Conservation (phyloP, 163 green algal genomes). For the Volvox carteri region DNA sequence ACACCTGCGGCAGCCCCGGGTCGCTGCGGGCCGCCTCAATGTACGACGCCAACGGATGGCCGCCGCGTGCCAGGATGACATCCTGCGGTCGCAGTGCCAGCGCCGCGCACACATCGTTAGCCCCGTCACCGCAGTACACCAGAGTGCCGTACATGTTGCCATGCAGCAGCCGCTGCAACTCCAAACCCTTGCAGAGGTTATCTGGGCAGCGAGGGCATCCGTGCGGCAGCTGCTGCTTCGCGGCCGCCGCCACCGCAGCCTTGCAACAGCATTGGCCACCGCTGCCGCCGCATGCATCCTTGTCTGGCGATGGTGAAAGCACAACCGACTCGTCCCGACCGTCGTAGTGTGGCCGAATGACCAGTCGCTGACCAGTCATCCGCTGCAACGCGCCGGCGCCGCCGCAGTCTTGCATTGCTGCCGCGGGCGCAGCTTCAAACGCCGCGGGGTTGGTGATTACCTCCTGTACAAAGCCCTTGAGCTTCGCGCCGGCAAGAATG, state of each 20-base stretch:
- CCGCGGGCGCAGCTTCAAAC: conserved; percentile 69
- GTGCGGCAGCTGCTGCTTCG: too few relatives aligned
- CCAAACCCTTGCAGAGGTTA: conserved; percentile 91
- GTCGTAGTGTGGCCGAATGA: conserved; percentile 49
- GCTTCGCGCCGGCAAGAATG: conserved; percentile 80
- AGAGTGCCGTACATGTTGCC: conserved; percentile 66
- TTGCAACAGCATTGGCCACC: conserved; percentile 61
- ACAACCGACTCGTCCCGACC: neutral
- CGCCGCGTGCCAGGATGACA: conserved; percentile 79
- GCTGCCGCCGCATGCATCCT: neutral
- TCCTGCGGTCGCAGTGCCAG: conserved; percentile 79
- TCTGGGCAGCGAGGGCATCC: conserved; percentile 83
- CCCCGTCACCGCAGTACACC: conserved; percentile 86
- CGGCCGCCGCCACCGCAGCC: conserved; percentile 35
- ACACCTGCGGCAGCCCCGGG: conserved; percentile 36
- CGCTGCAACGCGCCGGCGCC: conserved; percentile 36
- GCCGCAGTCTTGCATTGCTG: neutral
- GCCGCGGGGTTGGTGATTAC: conserved; percentile 84
- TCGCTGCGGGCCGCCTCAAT: conserved; percentile 45
- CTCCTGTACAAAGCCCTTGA: conserved; percentile 65
- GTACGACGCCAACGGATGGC: conserved; percentile 60
- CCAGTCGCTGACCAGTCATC: conserved; percentile 53
- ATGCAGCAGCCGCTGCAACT: conserved; percentile 76
- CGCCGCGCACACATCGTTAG: conserved; percentile 88
- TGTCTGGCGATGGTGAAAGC: neutral